Conservation (phyloP, 2,329 filamentous ascomycete genomes). For the Cercospora beticola region DNA sequence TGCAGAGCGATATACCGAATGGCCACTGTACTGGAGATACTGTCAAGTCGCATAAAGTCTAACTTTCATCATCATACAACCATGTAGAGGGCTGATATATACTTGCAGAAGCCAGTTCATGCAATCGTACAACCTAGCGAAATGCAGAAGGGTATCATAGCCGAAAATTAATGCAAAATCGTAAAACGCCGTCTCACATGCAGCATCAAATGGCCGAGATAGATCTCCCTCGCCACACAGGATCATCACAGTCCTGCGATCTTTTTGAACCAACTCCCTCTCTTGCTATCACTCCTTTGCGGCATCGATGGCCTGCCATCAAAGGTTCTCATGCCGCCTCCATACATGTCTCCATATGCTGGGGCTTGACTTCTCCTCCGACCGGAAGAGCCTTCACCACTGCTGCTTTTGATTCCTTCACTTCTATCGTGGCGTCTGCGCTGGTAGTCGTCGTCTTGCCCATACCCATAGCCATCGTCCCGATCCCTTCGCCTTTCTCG, state of each 20-base stretch:
- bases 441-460: conserved; percentile 27
- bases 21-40: not conserved
- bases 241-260: conserved; percentile 35
- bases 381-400: conserved; percentile 35
- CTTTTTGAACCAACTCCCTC: conserved; percentile 52
- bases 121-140: not conserved
- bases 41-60: not conserved
- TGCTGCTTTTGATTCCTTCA: conserved; percentile 34
- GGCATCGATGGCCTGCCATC: conserved; percentile 43
- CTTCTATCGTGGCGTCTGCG: conserved; percentile 27
- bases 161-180: not conserved
- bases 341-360: conserved; percentile 36
- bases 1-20: not conserved
- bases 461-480: conserved; percentile 26
- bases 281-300: conserved; percentile 33
- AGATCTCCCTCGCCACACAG: not conserved
- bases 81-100: not conserved
- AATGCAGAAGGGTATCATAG: conserved; percentile 3
- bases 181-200: not conserved
- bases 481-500: conserved; percentile 27
- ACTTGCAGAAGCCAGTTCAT: conserved; percentile 4
- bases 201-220: not conserved
- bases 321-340: conserved; percentile 40
- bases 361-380: conserved; percentile 31
- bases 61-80: not conserved